These are phyloP conservation scores for Entamoeba dispar DNA, from an alignment of 208 protist genomes.

Conservation along the genomic window DNA sequence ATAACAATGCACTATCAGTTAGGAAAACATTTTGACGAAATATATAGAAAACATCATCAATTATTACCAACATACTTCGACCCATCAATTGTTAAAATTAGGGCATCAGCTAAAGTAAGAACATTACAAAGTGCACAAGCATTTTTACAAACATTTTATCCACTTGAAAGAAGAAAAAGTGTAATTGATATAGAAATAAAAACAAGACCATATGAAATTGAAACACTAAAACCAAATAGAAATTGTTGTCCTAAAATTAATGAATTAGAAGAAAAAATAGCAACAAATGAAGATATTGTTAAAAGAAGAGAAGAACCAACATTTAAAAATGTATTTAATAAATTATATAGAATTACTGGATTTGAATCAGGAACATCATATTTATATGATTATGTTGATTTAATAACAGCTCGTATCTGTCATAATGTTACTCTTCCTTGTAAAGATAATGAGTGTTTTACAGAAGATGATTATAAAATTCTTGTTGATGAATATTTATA, in stretches of 20 bases:
- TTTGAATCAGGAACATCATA: background rate
- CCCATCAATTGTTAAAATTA: background rate
- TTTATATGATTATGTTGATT: background rate
- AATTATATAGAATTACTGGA: background rate
- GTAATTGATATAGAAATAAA: background rate
- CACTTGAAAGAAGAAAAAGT: background rate
- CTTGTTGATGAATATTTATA: background rate
- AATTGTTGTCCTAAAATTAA: background rate
- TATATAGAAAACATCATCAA: background rate
- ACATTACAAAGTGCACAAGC: background rate
- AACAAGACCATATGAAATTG: background rate
- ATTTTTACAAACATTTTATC: background rate
- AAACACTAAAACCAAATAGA: background rate
- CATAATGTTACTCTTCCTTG: background rate
- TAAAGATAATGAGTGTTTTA: background rate
- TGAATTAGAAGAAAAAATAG: background rate
- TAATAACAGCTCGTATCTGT: background rate
- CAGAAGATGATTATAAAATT: background rate
- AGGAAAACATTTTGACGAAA: background rate
- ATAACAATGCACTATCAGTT: background rate
- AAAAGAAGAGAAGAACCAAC: background rate
- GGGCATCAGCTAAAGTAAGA: background rate
- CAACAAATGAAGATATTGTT: background rate
- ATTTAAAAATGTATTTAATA: background rate
- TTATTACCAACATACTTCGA: background rate